Conservation (phyloP, 1,139 yeast species). For the Geotrichum reessii region DNA sequence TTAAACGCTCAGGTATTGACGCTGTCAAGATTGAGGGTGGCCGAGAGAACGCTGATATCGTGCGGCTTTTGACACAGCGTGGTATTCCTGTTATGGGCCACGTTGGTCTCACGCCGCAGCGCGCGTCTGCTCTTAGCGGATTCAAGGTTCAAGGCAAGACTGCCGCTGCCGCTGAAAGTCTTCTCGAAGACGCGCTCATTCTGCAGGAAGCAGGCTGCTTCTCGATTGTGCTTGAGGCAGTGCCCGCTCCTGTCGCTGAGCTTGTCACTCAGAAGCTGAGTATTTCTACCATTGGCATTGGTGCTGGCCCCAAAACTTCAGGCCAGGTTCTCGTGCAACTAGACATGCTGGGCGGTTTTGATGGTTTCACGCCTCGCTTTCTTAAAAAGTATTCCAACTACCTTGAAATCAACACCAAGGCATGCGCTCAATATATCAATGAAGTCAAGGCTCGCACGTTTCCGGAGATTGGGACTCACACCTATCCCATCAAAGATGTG, state of each 20-base stretch:
- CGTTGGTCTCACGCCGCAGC: conserved; percentile 88
- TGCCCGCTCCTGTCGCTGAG: conserved; percentile 70
- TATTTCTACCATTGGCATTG: conserved; percentile 91
- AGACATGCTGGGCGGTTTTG: conserved; percentile 69
- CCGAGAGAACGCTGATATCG: conserved; percentile 45
- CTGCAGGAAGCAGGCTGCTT: conserved; percentile 77
- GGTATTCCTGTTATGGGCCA: conserved; percentile 94
- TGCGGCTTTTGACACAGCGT: conserved; percentile 48
- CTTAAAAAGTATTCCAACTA: conserved; percentile 63
- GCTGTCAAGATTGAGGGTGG: conserved; percentile 91
- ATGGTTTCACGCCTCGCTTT: conserved; percentile 60
- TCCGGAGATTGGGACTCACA: conserved; percentile 58
- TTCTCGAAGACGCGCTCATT: conserved; percentile 62
- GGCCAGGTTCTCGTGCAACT: conserved; percentile 90
- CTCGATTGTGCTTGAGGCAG: conserved; percentile 72
- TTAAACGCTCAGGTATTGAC: conserved; percentile 62
- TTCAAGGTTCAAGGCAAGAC: conserved; percentile 77
- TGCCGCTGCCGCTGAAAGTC: conserved; percentile 49
- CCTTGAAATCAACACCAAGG: conserved; percentile 46
- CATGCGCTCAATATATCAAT: conserved; percentile 47
- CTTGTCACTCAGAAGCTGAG: conserved; percentile 53
- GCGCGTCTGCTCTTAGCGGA: conserved; percentile 75
- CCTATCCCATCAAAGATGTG: conserved; percentile 65
- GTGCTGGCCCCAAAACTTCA: conserved; percentile 79
- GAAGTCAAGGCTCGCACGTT: conserved; percentile 55